Conservation (phyloP, 352 stramenopile species). For the Globisporangium polare region DNA sequence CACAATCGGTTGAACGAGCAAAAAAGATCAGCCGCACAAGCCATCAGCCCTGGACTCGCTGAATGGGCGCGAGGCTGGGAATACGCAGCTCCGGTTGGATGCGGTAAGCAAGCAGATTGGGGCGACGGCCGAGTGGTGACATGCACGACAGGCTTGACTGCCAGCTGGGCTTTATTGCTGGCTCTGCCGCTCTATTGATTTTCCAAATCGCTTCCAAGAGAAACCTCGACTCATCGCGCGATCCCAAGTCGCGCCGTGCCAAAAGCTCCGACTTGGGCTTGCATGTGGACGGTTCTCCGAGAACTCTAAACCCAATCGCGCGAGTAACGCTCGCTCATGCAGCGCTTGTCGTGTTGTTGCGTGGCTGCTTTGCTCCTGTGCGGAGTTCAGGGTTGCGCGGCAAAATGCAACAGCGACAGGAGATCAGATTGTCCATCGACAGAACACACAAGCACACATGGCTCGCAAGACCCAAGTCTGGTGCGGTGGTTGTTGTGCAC, state of each 20-base stretch:
- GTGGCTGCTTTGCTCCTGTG: neutral
- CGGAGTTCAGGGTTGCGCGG: neutral
- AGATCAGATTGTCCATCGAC: neutral
- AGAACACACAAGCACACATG: neutral
- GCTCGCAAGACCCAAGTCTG: neutral
- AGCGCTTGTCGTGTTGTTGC: neutral
- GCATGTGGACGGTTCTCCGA: neutral
- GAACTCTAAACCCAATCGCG: neutral
- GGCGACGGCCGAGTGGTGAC: neutral
- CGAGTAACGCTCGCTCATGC: neutral
- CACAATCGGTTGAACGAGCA: neutral
- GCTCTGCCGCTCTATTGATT: neutral
- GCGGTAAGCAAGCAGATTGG: neutral
- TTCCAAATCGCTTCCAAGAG: neutral
- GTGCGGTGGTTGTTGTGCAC: neutral
- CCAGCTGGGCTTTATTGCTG: neutral
- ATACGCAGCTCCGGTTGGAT: neutral
- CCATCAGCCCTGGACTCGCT: neutral
- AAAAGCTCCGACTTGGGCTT: neutral
- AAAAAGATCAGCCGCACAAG: neutral
- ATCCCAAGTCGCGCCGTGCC: neutral
- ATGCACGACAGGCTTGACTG: neutral
- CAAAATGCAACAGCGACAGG: neutral
- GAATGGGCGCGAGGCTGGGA: slow-evolving; percentile 1
- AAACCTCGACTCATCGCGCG: neutral